phyloP scores from a whole-genome alignment of 208 protist genomes.

The Endotrypanum monterogeii region DNA sequence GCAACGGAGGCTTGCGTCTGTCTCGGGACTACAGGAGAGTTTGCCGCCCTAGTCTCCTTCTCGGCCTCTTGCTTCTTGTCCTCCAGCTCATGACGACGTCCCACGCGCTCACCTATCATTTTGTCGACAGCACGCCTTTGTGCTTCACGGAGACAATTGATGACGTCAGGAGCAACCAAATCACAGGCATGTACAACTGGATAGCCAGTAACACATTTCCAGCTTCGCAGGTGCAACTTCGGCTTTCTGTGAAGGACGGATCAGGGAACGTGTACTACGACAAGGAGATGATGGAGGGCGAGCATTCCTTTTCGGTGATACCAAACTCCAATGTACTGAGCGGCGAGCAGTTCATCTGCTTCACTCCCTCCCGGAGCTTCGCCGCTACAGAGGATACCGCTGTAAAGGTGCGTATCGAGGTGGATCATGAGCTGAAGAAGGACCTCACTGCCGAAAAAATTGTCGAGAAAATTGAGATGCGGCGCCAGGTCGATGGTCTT shows the following conservation, averaged over 20 bases:
- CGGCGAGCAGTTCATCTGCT: constrained; percentile 32
- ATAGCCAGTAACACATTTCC: background rate
- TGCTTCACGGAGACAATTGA: constrained; percentile 73
- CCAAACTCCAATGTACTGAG: background rate
- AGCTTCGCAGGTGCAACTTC: constrained; percentile 1
- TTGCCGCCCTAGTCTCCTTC: background rate
- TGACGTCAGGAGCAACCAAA: constrained; percentile 17
- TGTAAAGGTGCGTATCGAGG: constrained; percentile 21
- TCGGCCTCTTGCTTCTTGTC: constrained; percentile 7
- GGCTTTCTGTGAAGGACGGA: constrained; percentile 15
- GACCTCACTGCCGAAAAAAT: constrained; percentile 8
- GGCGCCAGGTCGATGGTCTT: constrained; percentile 45
- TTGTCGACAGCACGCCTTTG: constrained; percentile 39
- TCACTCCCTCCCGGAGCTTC: constrained; percentile 13
- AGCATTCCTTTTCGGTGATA: constrained; percentile 29
- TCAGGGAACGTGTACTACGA: constrained; percentile 11
- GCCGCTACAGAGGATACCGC: constrained; percentile 6
- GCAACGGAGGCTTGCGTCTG: background rate
- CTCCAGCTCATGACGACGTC: constrained; percentile 2
- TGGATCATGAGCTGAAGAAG: constrained; percentile 16
- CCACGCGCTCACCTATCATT: constrained; percentile 43
- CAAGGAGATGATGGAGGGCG: constrained; percentile 25
- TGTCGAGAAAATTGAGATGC: constrained; percentile 12
- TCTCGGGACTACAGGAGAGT: background rate
- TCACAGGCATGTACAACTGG: constrained; percentile 60